A percentile compares a stretch with the other conserved stretches of the same genome.
Evolutionary conservation across 371 early-diverging fungal species (phyloP).

Genomic region (Mucor indicus): DNA sequence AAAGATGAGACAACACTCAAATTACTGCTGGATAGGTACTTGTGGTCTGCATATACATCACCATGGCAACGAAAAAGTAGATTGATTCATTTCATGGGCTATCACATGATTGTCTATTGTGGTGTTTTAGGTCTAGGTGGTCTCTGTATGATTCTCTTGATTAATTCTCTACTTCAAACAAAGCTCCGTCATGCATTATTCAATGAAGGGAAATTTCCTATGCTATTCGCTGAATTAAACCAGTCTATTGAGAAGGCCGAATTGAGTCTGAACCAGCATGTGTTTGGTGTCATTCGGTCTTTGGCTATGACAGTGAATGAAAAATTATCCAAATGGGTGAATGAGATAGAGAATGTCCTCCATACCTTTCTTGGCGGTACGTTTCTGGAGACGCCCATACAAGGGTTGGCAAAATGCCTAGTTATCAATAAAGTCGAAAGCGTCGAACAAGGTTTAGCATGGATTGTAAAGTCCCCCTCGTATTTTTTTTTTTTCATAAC

Average conservation of each 20-base stretch:
- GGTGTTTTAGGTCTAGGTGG: slow-evolving; percentile 27
- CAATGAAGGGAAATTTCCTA: too few relatives aligned
- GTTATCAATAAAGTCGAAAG: slow-evolving; percentile 29
- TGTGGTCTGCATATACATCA: neutral
- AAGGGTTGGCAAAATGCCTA: slow-evolving; percentile 32
- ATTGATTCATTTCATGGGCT: slow-evolving; percentile 21
- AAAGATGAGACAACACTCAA: too few relatives aligned
- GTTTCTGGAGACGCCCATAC: slow-evolving; percentile 25
- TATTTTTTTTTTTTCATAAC: too few relatives aligned
- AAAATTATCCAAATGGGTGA: slow-evolving; percentile 21
- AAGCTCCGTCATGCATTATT: too few relatives aligned
- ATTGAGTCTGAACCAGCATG: slow-evolving; percentile 19
- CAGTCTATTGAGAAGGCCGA: slow-evolving; percentile 28
- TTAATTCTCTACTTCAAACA: too few relatives aligned
- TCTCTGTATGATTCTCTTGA: neutral
- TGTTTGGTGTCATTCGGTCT: slow-evolving; percentile 20
- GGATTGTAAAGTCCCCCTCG: too few relatives aligned
- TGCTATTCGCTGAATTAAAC: slow-evolving; percentile 10
- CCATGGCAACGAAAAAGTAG: neutral
- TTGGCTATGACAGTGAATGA: slow-evolving; percentile 26
- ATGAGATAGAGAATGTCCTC: slow-evolving; percentile 18
- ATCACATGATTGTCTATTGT: slow-evolving; percentile 28
- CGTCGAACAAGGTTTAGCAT: slow-evolving; percentile 35
- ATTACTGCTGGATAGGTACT: neutral
- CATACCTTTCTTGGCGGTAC: slow-evolving; percentile 28